phyloP scores from a whole-genome alignment of 1,284 basidiomycete species.

The Apiotrichum gracile region DNA sequence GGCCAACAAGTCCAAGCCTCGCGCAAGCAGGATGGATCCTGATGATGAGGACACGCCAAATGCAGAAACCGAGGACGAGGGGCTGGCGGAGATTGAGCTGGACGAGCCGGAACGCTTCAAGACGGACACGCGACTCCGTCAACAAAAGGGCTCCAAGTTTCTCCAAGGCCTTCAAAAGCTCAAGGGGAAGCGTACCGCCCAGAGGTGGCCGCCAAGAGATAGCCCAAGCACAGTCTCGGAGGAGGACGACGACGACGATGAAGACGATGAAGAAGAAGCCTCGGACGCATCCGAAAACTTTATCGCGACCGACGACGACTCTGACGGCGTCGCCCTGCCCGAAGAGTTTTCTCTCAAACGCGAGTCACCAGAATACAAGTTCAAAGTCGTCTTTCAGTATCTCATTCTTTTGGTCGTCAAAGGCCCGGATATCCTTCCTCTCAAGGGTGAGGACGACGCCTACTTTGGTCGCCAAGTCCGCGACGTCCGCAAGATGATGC shows the following conservation, averaged over 20 bases:
- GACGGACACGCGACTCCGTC: conserved; percentile 49
- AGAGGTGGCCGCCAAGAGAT: neutral
- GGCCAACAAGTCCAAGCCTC: neutral
- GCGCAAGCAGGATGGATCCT: conserved; percentile 7
- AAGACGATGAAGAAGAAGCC: conserved; percentile 28
- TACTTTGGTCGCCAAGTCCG: conserved; percentile 23
- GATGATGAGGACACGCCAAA: conserved; percentile 20
- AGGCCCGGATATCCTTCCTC: conserved; percentile 18
- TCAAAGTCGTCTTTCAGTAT: conserved; percentile 67
- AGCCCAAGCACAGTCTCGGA: conserved; percentile 29
- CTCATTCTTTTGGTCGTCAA: conserved; percentile 71
- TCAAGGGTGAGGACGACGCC: conserved; percentile 16
- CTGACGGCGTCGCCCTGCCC: conserved; percentile 51
- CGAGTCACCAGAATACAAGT: conserved; percentile 49
- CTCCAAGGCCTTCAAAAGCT: conserved; percentile 33
- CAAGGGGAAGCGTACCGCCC: conserved; percentile 16
- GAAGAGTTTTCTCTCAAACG: conserved; percentile 68
- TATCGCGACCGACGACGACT: conserved; percentile 4
- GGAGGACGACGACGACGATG: conserved; percentile 26
- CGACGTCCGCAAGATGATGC: conserved; percentile 9
- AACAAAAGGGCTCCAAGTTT: conserved; percentile 13
- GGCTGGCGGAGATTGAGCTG: conserved; percentile 56
- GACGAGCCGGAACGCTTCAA: conserved; percentile 45
- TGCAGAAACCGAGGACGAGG: conserved; percentile 49
- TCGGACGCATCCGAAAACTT: conserved; percentile 33